Conservation (phyloP, 2,329 filamentous ascomycete genomes). For the Neopestalotiopsis rosae region DNA sequence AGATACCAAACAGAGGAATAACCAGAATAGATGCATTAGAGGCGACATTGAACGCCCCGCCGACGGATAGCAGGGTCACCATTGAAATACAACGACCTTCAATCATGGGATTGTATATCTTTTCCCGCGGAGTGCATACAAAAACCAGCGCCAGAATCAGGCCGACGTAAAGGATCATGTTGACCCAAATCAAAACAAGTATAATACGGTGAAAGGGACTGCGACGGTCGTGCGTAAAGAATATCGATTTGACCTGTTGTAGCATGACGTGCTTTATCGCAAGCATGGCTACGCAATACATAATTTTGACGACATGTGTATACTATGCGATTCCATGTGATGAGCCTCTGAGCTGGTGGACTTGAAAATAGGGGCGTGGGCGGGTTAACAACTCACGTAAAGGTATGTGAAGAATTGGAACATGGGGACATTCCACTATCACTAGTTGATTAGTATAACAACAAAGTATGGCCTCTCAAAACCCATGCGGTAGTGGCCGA, state of each 20-base stretch:
- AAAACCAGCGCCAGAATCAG: constrained; percentile 19
- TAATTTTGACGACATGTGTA: constrained; percentile 20
- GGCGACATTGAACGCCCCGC: constrained; percentile 24
- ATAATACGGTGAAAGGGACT: constrained; percentile 14
- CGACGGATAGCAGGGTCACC: background rate
- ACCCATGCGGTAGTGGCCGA: background rate
- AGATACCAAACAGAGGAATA: constrained; percentile 25
- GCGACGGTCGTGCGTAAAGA: constrained; percentile 17
- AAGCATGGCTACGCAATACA: constrained; percentile 22
- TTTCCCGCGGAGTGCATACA: constrained; percentile 23
- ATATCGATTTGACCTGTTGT: constrained; percentile 25
- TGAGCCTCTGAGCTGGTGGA: background rate
- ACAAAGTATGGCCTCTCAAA: background rate
- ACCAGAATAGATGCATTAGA: constrained; percentile 28
- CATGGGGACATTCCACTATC: background rate
- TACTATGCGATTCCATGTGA: background rate
- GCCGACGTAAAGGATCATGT: constrained; percentile 16
- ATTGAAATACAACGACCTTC: constrained; percentile 22
- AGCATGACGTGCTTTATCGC: constrained; percentile 24
- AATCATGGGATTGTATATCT: constrained; percentile 22
- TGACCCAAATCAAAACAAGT: constrained; percentile 21
- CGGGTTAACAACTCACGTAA: background rate
- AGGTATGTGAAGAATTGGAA: background rate
- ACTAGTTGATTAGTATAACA: no score
- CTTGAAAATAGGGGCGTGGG: background rate